Base-by-base conservation (phyloP, 1,284 basidiomycete species). In the Mycena citricolor region DNA sequence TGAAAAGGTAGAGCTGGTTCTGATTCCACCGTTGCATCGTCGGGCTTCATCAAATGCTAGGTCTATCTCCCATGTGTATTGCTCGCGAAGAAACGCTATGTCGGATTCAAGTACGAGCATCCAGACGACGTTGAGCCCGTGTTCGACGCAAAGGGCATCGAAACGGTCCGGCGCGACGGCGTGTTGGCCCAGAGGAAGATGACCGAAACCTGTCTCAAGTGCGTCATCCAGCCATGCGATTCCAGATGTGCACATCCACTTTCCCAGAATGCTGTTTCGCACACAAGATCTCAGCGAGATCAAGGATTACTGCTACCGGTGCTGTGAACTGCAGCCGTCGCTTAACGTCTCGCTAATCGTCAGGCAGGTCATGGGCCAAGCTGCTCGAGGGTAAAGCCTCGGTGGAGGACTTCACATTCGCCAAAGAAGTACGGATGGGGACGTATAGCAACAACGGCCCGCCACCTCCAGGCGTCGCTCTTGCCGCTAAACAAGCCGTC, bases 71-170 rank as follows among this genome's bases (percentile, higher is more conserved):
- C 93, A 2, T 94, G 89, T 50, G 83, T 98, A 0, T 74, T 99
- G 17, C 79, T 97, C 71, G 92, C 94, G 0, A 99, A 99, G 54
- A 59, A 53, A 46, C 54, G 49, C 45, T 98, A 98, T 57, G 94
- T 97, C 8, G 95, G 95, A 2, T 94, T 90, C 71, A 97, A 94
- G 63, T 97, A 87, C 56, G 97, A 99, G 63, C 76, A 70, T 42
- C 76, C 84, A 0, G 86, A 92, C 51, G 90, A 97, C 13, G 62
- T 54, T 2, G 83, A 87, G 39, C 90, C 94, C 0, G 73, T 69
- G 0, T 97, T 99, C 57, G 95, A 99, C 56, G 97, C 94, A 4
- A 98, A 99, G 65, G 97, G 95, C 0, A 97, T 99, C 47, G 97
- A 99, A 67, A 97, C 94, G 0, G 89, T 99, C 17, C 77, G 97